Evolutionary conservation across 352 stramenopile species (phyloP), one percentile per base, ranked within the genome.

Genomic region (Elongisporangium senticosum): DNA sequence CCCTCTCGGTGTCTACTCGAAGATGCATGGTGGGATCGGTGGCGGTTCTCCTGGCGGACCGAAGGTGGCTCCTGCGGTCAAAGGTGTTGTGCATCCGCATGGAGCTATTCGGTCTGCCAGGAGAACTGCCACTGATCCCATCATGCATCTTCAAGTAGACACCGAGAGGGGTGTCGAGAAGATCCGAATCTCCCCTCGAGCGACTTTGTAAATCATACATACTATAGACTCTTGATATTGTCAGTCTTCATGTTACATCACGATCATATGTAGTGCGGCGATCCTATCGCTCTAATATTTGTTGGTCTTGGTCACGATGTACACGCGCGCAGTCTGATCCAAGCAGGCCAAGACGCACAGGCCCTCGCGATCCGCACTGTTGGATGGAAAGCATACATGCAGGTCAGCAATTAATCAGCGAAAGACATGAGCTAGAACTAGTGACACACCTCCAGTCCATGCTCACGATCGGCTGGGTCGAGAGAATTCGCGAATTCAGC

Each of bases 271-370:
- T 28, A 40, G 50, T 53, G 3, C 6, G 6, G 33, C n/a, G 48
- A 33, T 19, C 8, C 20, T 15, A 10, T 43, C 39, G 22, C 39
- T 20, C 21, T 71, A 98, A 59, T 96, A 97, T 67, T 98, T 98
- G 75, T 97, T 79, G 14, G 97, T 95, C 75, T 98, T 98, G 51
- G 94, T 98, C 17, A 98, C 91, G 55, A 98, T 98, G 69, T 95
- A 98, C 39, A 98, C 86, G 50, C 95, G 76, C 23, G 98, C 68
- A 7, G 89, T 98, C 68, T 99, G 96, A 68, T 99, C 96, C 28
- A 99, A 83, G 47, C 82, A 98, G 22, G 83, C 82, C 26, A 98
- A 67, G 22, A 90, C 89, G 62, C 83, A 96, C 10, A 99, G 73
- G 3, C 96, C 96, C 67, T 98, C 90, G 57, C 93, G 94, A 73